Evolutionary conservation across 1,284 basidiomycete genomes (phyloP), one percentile per base, ranked within the genome.

Genomic region (Austroboletus novae-zelandiae): DNA sequence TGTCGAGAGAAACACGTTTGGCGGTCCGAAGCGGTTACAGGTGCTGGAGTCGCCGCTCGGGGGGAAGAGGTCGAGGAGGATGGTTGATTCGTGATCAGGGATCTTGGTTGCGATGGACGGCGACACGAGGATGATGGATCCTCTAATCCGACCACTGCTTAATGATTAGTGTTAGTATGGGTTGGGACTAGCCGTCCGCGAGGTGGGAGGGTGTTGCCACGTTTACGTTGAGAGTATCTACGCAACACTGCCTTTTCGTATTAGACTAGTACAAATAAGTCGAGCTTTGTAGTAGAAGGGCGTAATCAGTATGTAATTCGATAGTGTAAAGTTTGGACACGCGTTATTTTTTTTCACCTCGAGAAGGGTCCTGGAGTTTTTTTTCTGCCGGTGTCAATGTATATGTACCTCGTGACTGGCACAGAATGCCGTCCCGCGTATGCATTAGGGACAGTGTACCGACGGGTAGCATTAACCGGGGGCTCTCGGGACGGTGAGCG

Each of bases 1-100:
- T 31, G 46, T 68, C 25, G 67, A 65, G 39, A 53, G 61, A 18
- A 53, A 56, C 5, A 27, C 14, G 23, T 9, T 51, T 17, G 37
- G 53, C 32, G 61, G 59, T 7, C 48, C 60, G 30, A 59, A 49
- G 40, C 52, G 55, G 42, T 50, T 61, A 43, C 61, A 66, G 35
- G 51, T 49, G 29, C 18, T 61, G 45, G 67, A 66, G 42, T 66
- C 64, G 23, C 64, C 64, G 7, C 27, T 66, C 6, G 66, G 56
- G 13, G 53, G 46, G n/a, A 66, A 66, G 50, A 54, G 66, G 46
- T 51, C 58, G 34, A 55, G 61, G 49, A 58, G 66, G 41, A 47
- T 7, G 8, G 46, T 40, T 9, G 56, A 56, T 40, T 51, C 43
- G 36, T 65, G 60, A 58, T 17, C 41, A 7, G 13, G 10, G 36